Evolutionary conservation across 768 basidiomycete genomes (phyloP), one percentile per base, ranked within the genome.

Genomic region (Mycena floridula): DNA sequence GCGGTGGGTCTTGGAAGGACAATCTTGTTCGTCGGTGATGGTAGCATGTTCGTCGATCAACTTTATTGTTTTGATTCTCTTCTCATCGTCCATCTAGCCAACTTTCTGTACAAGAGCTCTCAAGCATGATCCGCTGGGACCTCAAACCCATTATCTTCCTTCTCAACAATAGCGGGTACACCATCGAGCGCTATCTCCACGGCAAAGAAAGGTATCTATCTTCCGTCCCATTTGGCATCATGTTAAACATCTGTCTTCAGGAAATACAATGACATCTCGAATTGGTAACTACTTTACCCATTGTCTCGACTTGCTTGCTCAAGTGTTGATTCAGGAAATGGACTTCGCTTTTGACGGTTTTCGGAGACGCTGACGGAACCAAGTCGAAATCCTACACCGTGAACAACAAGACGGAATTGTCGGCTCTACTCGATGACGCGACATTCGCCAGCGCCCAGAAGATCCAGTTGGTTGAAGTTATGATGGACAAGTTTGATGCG

Each of bases 21-120:
- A 1, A 82, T 96, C 35, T 65, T 94, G 35, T 94, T 95, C 61
- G 71, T 89, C 3, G 92, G 93, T 5, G 89, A 91, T 54, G 89
- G 90, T 12, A 84, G 82, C 59, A 59, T 89, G 79, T 87, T 53
- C 62, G 81, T 62, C 18, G 21, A 18, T 20, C 12, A 18, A 16
- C 7, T 13, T 41, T 36, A 36, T n/a, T 25, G 9, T 21, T 16
- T 16, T 24, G 18, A n/a, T 20, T 42, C n/a, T 37, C 23, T 43
- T 15, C 12, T 35, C 13, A 25, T 26, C 21, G 12, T 48, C 5
- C 37, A 36, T n/a, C 15, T 6, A 86, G 83, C 37, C 87, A 89
- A 66, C 64, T 89, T 16, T 81, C 82, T 0, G 81, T 87, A 5
- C 90, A 93, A 61, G 89, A 94, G 56, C 59, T 90, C 12, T 85